These are phyloP conservation scores for Sclerotinia subarctica DNA, from an alignment of 2,329 filamentous ascomycete genomes.

Conservation along the genomic window DNA sequence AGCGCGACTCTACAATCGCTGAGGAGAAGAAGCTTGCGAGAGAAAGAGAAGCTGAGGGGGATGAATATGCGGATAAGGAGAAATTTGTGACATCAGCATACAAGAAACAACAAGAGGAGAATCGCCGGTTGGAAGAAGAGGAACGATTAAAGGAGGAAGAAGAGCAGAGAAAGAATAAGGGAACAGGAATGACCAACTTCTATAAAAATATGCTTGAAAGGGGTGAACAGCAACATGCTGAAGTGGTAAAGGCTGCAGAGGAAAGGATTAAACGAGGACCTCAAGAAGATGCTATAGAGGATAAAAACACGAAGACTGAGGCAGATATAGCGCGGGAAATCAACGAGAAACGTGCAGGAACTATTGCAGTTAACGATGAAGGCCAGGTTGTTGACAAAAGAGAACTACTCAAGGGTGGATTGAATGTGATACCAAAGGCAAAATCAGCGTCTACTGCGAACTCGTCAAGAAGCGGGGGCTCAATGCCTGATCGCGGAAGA, in stretches of 20 bases:
- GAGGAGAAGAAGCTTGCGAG: slow-evolving; percentile 77
- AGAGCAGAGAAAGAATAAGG: slow-evolving; percentile 61
- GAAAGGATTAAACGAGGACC: slow-evolving; percentile 47
- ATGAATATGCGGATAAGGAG: slow-evolving; percentile 78
- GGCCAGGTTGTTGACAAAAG: slow-evolving; percentile 81
- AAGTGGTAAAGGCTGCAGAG: slow-evolving; percentile 65
- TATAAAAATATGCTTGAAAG: slow-evolving; percentile 71
- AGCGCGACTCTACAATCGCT: slow-evolving; percentile 73
- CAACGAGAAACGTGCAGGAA: slow-evolving; percentile 55
- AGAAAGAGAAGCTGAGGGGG: slow-evolving; percentile 76
- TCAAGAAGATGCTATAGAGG: slow-evolving; percentile 40
- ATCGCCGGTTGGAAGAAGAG: slow-evolving; percentile 65
- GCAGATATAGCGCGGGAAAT: slow-evolving; percentile 65
- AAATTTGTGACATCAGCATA: slow-evolving; percentile 84
- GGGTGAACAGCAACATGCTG: slow-evolving; percentile 66
- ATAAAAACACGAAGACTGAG: slow-evolving; percentile 51
- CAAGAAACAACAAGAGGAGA: slow-evolving; percentile 76
- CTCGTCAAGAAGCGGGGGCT: slow-evolving; percentile 24
- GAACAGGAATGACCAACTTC: slow-evolving; percentile 73
- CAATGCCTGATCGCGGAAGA: slow-evolving; percentile 31
- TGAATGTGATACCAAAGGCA: slow-evolving; percentile 68
- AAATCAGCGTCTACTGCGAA: slow-evolving; percentile 43
- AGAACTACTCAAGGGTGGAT: slow-evolving; percentile 70
- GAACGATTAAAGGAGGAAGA: slow-evolving; percentile 64
- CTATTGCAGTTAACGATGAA: slow-evolving; percentile 73